Evolutionary conservation across 306 rosid species (phyloP), one percentile per base, ranked within the genome.

Genomic region (Comarum palustre): DNA sequence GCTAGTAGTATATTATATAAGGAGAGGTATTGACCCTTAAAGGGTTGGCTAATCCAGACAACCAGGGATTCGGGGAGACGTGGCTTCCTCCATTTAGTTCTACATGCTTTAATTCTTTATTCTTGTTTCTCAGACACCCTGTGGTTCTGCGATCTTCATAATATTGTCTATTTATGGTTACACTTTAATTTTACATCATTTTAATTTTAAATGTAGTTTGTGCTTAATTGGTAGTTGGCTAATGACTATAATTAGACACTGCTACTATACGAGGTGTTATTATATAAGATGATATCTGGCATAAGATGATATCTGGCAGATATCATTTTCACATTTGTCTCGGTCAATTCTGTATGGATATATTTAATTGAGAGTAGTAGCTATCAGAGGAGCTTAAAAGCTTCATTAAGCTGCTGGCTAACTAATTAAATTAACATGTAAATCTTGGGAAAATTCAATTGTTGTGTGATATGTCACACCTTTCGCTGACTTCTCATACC

Each of bases 361-460:
- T 36, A 36, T 36, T 6, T 36, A 34, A 5, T 36, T 5, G 8
- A 5, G 6, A 36, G 6, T 6, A 36, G 8, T 24, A 36, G 70
- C 19, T 4, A 60, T 14, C 13, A 15, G 39, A 0, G 39, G 20
- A 13, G 14, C 24, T 60, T 67, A 48, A 72, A 67, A 59, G 41
- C 9, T 48, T 25, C 16, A 48, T 36, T 31, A 15, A 58, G 20
- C 68, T 52, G 76, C 73, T 62, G 66, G 70, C 60, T 75, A 68
- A 24, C 61, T 51, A 50, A 55, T 52, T 24, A 11, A 55, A 10
- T 24, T 51, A 42, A 51, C 68, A 36, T 6, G 39, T 36, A 29
- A 29, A 68, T 73, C 51, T 81, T 62, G 81, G 79, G 79, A 42
- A 68, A 72, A 51, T 71, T 77, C 79, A 81, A 68, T 69, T 71